Base-by-base conservation (phyloP, 1,139 yeast genomes). In the Suhomyces maxii region DNA sequence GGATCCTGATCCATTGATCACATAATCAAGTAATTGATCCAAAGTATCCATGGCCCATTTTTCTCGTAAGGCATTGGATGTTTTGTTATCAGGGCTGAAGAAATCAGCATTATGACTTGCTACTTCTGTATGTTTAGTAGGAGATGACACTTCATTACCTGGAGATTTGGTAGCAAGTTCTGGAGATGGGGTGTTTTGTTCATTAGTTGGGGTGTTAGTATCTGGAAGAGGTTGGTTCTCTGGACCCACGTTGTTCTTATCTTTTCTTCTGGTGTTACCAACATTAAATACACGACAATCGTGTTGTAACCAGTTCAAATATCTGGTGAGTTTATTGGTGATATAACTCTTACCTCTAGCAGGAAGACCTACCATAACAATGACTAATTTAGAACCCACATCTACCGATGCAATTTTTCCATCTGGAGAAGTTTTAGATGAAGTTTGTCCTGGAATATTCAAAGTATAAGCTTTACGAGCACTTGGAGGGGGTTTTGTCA, bases 1-100 rank as follows among this genome's bases (percentile, higher is more conserved):
- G 4, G 91, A 84, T 2, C 98, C 98, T 31, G 84, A 81, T 0
- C 91, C 96, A 26, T 80, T 77, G 44, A 89, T 66, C 6, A 93
- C 80, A 64, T 88, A 91, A 57, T 89, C 95, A 35, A 93, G 73
- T 50, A 93, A 68, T 59, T 86, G 88, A 51, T 89, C 95, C 49
- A 93, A 71, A 0, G 98, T 93, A 54, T 91, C 97, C 83, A 87
- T 84, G 0, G 99, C 99, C 97, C 98, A 91, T 63, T 86, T 82
- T 57, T 93, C 98, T 51, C 98, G 78, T 42, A 90, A 71, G 28
- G 77, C 72, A 11, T 82, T 82, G 26, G 86, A 82, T 32, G 80
- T 72, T 40, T 74, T 68, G 61, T 93, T 90, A 50, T 82, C 83
- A 0, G 98, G 97, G 37, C 86, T 80, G 69, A 93, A 93, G 63